Conservation (phyloP, 2,329 filamentous ascomycete genomes). For the Colletotrichum trifolii region DNA sequence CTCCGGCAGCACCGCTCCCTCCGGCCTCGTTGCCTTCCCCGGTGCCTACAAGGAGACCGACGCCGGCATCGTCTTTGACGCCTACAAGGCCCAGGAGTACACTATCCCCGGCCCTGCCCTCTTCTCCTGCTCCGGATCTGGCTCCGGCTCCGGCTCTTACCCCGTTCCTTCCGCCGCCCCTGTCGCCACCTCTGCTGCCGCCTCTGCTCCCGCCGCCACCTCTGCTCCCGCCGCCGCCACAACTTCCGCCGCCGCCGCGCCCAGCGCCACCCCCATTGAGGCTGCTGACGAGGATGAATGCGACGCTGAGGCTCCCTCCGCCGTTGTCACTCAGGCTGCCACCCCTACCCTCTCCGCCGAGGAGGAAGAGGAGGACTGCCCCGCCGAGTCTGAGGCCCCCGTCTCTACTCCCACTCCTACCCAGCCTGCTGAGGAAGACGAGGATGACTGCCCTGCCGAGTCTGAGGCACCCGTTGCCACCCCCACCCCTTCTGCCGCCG, state of each 20-base stretch:
- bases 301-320: constrained; percentile 2
- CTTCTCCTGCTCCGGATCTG: constrained; percentile 54
- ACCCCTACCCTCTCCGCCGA: not conserved
- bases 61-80: constrained; percentile 59
- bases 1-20: constrained; percentile 52
- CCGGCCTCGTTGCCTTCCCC: constrained; percentile 57
- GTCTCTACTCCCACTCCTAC: constrained; percentile 17
- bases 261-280: constrained; percentile 5
- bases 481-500: constrained; percentile 1
- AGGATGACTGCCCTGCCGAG: constrained; percentile 33
- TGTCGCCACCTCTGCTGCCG: constrained; percentile 6
- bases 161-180: constrained; percentile 16
- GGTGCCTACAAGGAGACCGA: constrained; percentile 60
- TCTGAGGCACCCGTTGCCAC: constrained; percentile 16
- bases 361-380: constrained; percentile 30
- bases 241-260: constrained; percentile 2
- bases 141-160: constrained; percentile 27
- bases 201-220: constrained; percentile 15
- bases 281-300: constrained; percentile 14
- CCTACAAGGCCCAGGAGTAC: constrained; percentile 58
- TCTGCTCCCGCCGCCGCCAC: constrained; percentile 9
- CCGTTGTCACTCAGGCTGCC: not conserved
- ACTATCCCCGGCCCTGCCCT: constrained; percentile 59
- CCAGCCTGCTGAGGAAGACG: constrained; percentile 9
- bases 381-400: constrained; percentile 16